Conservation (phyloP, 345 rosid genomes). For the Diplotaxis tenuifolia region DNA sequence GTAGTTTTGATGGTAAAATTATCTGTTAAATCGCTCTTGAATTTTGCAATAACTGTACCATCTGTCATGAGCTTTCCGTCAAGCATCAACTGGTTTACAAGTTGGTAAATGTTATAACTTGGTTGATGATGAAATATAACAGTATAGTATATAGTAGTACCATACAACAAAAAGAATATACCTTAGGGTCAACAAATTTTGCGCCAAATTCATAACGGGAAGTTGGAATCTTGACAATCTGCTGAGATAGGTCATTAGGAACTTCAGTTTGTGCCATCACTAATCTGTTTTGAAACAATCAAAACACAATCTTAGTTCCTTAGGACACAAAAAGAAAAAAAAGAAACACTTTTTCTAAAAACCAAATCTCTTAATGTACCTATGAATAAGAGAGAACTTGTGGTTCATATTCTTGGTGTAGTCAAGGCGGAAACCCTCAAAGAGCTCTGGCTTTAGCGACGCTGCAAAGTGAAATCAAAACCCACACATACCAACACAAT, state of each 20-base stretch:
- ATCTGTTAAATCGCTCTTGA: conserved; percentile 69
- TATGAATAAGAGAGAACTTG: conserved; percentile 35
- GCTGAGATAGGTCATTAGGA: conserved; percentile 44
- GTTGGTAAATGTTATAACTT: not conserved
- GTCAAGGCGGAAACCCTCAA: conserved; percentile 87
- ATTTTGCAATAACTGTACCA: conserved; percentile 75
- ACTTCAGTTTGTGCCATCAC: conserved; percentile 73
- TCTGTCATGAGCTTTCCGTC: conserved; percentile 71
- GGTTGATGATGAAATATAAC: not conserved
- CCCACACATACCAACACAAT: not conserved
- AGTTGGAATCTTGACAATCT: conserved; percentile 60
- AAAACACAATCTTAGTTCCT: not conserved
- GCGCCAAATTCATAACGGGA: conserved; percentile 81
- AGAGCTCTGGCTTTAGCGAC: conserved; percentile 80
- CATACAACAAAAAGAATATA: conserved; percentile 8
- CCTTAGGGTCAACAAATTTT: conserved; percentile 65
- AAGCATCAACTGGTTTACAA: conserved; percentile 61
- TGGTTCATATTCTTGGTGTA: conserved; percentile 70
- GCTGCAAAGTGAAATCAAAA: conserved; percentile 45
- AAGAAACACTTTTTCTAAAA: not conserved
- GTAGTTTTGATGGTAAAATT: conserved; percentile 63
- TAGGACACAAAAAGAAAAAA: not conserved
- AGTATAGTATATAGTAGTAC: too few relatives aligned
- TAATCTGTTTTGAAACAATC: conserved; percentile 44
- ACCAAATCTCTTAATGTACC: not conserved